A percentile compares a stretch with the other conserved stretches of the same genome.
Evolutionary conservation across 495 filamentous ascomycete genomes (phyloP).

Genomic region (Neurospora intermedia): DNA sequence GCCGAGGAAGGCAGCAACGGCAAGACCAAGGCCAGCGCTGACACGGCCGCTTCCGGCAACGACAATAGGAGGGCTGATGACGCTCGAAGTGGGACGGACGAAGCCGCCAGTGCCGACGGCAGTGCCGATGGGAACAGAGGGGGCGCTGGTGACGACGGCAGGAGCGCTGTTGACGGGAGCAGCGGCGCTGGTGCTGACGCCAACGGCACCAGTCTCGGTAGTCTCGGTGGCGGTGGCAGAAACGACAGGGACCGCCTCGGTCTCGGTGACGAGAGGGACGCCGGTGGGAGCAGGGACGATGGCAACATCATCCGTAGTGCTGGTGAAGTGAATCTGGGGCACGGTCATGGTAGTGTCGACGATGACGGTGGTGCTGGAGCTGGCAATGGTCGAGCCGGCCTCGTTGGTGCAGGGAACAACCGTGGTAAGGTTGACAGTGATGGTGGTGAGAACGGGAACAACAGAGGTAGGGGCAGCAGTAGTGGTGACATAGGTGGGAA

Average conservation of each 20-base stretch:
- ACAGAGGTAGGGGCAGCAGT: conserved; percentile 35
- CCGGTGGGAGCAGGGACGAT: conserved; percentile 33
- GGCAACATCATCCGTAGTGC: conserved; percentile 31
- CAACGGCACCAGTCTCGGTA: conserved; percentile 36
- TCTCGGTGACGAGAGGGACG: conserved; percentile 7
- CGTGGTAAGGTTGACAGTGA: conserved; percentile 42
- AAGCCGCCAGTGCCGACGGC: conserved; percentile 21
- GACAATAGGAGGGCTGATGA: conserved; percentile 19
- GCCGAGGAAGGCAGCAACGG: conserved; percentile 18
- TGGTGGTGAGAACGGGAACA: conserved; percentile 46
- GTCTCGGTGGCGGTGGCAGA: conserved; percentile 29
- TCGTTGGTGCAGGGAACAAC: conserved; percentile 43
- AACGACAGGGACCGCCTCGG: conserved; percentile 9
- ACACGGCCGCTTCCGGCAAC: conserved; percentile 25
- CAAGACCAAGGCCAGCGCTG: conserved; percentile 29
- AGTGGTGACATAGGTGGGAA: conserved; percentile 48
- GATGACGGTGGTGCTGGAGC: conserved; percentile 40
- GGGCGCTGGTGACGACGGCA: conserved; percentile 16
- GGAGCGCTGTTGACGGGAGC: conserved; percentile 31
- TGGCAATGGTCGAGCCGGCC: conserved; percentile 36
- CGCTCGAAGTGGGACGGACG: conserved; percentile 11
- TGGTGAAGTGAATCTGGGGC: conserved; percentile 65
- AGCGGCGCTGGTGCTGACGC: conserved; percentile 36
- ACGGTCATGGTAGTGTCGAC: conserved; percentile 55
- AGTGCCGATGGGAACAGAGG: conserved; percentile 16